Base-by-base conservation (phyloP, 2,329 filamentous ascomycete genomes). In the Alternaria tenuissima region DNA sequence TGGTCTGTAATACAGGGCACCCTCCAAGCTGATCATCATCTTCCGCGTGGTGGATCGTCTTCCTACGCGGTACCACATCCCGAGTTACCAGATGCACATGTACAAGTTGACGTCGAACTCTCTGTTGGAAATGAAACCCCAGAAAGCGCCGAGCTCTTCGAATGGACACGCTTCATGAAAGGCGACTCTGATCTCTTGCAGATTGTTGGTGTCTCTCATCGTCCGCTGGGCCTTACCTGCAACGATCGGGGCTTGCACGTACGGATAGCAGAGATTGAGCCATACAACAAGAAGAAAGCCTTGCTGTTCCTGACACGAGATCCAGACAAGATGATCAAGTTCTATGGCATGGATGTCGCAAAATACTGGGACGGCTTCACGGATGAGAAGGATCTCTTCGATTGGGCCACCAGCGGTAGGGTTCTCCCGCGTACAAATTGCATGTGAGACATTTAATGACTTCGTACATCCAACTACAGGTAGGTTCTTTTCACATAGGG, bases 101-200 rank as follows among this genome's bases (percentile, higher is more conserved):
- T 92, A 5, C 92, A 95, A 67, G 81, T 94, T 26, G 92, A 95
- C 71, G 74, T 94, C 1, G 83, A 86, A 30, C 73, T 89, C 24
- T 88, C 84, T 57, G 67, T 79, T 20, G 72, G 72, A 28, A 59
- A 72, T 26, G 71, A 54, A 16, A 74, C 71, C 3, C 52, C 68
- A n/a, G 61, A 69, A n/a, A 64, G 62, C 4, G 55, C 53, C 1
- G 74, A 76, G 1, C 63, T 78, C 0, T 54, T 83, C 86, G 63
- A 80, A 30, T 94, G 91, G 91, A 82, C 84, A 38, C 76, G 87
- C 4, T 93, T 93, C 78, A 87, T 87, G 65, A 83, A 89, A 39
- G 85, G 87, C 0, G 91, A 94, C 67, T 89, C 90, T n/a, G 91
- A 94, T 67, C 70, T 88, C 2, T 88, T 88, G 84, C 90, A 87